Percentiles rank a stretch among this genome's conserved stretches.
Evolutionary conservation across 2,329 filamentous ascomycete species (phyloP).

Genomic region (Monilinia laxa): DNA sequence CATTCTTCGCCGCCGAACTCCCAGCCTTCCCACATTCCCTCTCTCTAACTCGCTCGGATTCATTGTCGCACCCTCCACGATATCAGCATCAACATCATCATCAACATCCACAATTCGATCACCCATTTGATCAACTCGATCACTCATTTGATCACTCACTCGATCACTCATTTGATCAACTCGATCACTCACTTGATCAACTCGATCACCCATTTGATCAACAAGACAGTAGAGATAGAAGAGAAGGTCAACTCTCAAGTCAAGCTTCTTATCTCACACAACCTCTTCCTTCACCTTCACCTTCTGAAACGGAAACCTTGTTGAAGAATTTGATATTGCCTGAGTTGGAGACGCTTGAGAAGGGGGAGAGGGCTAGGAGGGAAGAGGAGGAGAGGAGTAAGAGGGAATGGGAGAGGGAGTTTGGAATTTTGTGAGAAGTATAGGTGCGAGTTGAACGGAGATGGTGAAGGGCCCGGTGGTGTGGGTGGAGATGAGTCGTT

Average conservation of each 20-base stretch:
- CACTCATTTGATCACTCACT: too few species aligned
- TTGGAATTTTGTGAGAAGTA: slow-evolving; percentile 16
- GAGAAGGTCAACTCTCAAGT: background rate
- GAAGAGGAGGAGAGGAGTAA: slow-evolving; percentile 19
- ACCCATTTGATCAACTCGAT: background rate
- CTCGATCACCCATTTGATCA: background rate
- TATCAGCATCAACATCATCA: background rate
- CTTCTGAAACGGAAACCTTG: slow-evolving; percentile 19
- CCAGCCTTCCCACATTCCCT: background rate
- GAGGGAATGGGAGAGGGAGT: slow-evolving; percentile 21
- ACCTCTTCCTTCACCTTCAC: slow-evolving; percentile 1
- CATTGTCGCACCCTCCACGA: slow-evolving; percentile 1
- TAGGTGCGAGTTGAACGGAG: too few species aligned
- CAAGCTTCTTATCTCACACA: slow-evolving; percentile 7
- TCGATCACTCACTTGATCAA: too few species aligned
- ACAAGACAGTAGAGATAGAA: background rate
- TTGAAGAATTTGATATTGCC: slow-evolving; percentile 19
- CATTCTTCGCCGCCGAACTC: background rate
- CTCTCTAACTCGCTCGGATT: slow-evolving; percentile 8
- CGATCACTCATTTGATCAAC: too few species aligned
- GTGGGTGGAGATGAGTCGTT: background rate
- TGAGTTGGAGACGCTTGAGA: slow-evolving; percentile 18
- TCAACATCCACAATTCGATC: background rate
- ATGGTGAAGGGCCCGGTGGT: background rate
- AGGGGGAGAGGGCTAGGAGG: slow-evolving; percentile 11